Conservation (phyloP, 495 filamentous ascomycete genomes). For the Talaromyces adpressus region DNA sequence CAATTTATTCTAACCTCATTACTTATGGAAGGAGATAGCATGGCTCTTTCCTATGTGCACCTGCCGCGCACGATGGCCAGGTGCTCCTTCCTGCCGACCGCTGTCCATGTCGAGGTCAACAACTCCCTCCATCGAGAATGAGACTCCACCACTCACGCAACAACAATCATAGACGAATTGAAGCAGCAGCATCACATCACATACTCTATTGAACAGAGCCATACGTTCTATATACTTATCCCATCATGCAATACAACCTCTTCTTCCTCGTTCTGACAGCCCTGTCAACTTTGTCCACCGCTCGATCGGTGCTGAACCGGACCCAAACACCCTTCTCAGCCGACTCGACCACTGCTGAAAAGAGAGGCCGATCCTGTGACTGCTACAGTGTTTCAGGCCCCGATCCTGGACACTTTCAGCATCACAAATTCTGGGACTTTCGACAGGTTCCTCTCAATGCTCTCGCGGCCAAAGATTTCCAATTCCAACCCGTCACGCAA, state of each 20-base stretch:
- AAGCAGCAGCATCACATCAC: background rate
- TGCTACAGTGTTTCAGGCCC: constrained; percentile 33
- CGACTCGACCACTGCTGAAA: constrained; percentile 8
- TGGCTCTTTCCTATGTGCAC: background rate
- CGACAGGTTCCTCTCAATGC: constrained; percentile 30
- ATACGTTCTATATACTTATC: background rate
- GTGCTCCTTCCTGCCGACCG: background rate
- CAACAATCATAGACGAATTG: background rate
- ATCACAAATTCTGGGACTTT: constrained; percentile 65
- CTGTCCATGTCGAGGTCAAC: background rate
- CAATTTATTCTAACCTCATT: background rate
- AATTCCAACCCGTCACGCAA: constrained; percentile 20
- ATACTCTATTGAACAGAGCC: background rate
- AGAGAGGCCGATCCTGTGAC: constrained; percentile 20
- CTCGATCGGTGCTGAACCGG: background rate
- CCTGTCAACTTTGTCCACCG: background rate
- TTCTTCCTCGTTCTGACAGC: background rate
- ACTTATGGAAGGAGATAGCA: background rate
- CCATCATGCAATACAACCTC: constrained; percentile 1
- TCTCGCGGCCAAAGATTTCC: constrained; percentile 18
- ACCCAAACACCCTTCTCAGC: background rate
- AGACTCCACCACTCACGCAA: background rate
- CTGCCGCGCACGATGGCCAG: background rate
- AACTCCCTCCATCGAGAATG: background rate
- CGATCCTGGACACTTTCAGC: constrained; percentile 48